Evolutionary conservation across 192 early-diverging fungal species (phyloP), one percentile per base, ranked within the genome.

Genomic region (Gonapodya prolifera): DNA sequence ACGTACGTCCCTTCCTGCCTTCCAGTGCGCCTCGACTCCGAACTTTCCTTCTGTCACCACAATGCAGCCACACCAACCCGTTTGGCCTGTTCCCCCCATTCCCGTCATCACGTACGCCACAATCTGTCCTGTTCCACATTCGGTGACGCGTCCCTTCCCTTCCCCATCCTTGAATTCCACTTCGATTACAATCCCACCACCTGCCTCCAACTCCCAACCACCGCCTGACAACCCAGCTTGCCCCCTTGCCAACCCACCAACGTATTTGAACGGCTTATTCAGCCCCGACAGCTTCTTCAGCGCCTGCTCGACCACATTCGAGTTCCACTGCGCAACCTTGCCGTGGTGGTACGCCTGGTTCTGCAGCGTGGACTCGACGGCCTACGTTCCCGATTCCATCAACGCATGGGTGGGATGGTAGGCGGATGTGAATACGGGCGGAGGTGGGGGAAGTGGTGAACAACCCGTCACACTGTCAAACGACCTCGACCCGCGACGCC

Each of bases 261-360:
- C 86, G 80, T 92, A 94, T 83, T 94, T 94, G 81, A 91, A 92
- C 32, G 89, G 87, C 81, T 92, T 91, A 80, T 89, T 89, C 33
- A 91, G 84, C 30, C 83, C 84, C 0, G 87, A 85, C 69, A 94
- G 81, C 75, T 85, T 88, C 82, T 93, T 91, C 34, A 93, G 76
- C 23, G 82, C 83, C 70, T 81, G 86, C 75, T 91, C 89, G 17
- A 92, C 88, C 77, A 94, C 91, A 70, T 87, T 85, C 16, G 85
- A 84, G 79, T 91, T 94, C 92, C 92, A 94, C 35, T 88, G 87
- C 74, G 86, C 87, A 45, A 92, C 91, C 81, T 93, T 91, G 76
- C 84, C 83, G 78, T 93, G 90, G 73, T 91, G 85, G 78, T 93
- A 94, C 0, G 87, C 85, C 18, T 88, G 86, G 79, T 92, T 92